Evolutionary conservation across 2,329 filamentous ascomycete species (phyloP), one percentile per base, ranked within the genome.

Genomic region (Xylariales sp.): DNA sequence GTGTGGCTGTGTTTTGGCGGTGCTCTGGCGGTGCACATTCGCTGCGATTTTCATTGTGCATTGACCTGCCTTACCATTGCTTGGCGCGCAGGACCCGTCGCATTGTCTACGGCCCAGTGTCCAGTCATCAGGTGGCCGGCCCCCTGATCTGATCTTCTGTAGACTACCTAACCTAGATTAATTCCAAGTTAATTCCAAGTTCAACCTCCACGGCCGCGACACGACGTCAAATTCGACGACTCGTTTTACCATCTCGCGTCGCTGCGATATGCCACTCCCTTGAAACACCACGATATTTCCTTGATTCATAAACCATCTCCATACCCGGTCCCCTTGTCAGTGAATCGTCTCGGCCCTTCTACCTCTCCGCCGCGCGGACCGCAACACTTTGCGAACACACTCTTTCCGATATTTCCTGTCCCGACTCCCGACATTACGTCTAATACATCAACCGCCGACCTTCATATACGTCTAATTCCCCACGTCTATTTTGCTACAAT

Each of bases 211-310:
- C 5, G 52, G 57, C 50, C 68, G 64, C 68, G 64, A 69, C 65
- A 58, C 67, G 57, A 49, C 68, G 53, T 62, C 64, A 36, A 59
- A 49, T 39, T 46, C 55, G 32, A 56, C 59, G 50, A 48, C 49
- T 54, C 49, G 66, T 32, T 50, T 43, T 41, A 50, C 64, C 64
- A 45, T 43, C 43, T 61, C 60, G 67, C 60, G 52, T 67, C 18
- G 52, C 48, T 62, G 64, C 67, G 64, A 69, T 64, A 67, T 69
- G 67, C 67, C 67, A 54, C 64, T 69, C 67, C 50, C 63, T 67
- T 67, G 32, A n/a, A n/a, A 56, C n/a, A 43, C n/a, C 10, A 28
- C 55, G 43, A 10, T 7, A 62, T 67, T 69, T 67, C 57, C 52
- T 67, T 67, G 57, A 39, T 46, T 69, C 56, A 50, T 54, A 23